Base-by-base conservation (phyloP, 208 protist genomes). In the Kentomonas sorsogonicus region DNA sequence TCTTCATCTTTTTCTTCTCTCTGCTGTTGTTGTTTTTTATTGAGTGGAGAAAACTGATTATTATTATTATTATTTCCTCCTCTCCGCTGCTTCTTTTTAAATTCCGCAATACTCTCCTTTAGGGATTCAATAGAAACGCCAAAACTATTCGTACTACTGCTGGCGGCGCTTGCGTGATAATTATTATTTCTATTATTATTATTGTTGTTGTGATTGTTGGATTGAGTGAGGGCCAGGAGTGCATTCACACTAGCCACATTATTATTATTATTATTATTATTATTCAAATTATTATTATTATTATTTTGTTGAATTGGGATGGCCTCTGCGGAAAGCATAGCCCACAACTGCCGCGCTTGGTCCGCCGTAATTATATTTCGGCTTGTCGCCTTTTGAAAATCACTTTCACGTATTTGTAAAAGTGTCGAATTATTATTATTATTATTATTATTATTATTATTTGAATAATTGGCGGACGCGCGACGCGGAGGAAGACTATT, bases 271-370 rank as follows among this genome's bases (percentile, higher is more conserved):
- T 27, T 18, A 18, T 48, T 18, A 18, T 6, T 18, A 48, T 48
- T 48, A n/a, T n/a, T n/a, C n/a, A n/a, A n/a, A n/a, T n/a, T n/a
- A 48, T 48, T 48, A 48, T 48, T 48, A 48, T 48, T 48, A 25
- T 48, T 48, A 18, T 23, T 48, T 15, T 48, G 11, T 26, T 6
- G 13, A 48, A 9, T 48, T 48, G 75, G 81, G 20, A 93, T 81
- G 34, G 86, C 72, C 48, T 90, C 77, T 45, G 88, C 83, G 25
- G 79, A 89, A 10, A 90, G 63, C 82, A 93, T 93, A 13, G 82
- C 86, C 86, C 86, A 93, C 29, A 93, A 72, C 66, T 93, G 86
- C 6, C 82, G 70, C 1, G 82, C 78, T 55, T 93, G 86, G 55
- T 90, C 86, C 2, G 79, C 77, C 7, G 79, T 93, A 66, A 93